Base-by-base conservation (phyloP, 805 yeast genomes). In the Teunomyces stri region DNA sequence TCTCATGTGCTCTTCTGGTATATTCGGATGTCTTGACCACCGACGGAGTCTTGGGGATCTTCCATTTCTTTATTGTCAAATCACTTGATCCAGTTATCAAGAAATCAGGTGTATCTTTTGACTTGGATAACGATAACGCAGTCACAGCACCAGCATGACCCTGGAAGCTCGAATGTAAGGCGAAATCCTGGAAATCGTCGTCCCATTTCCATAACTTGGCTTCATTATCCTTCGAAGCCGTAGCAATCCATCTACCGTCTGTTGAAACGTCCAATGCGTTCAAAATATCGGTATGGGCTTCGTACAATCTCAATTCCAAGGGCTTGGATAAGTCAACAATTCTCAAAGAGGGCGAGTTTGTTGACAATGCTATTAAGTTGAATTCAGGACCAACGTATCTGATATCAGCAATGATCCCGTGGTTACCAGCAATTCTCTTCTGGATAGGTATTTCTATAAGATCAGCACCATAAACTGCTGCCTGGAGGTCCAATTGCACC, bases 1-100 rank as follows among this genome's bases (percentile, higher is more conserved):
- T 94, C 46, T 94, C 98, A 64, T 94, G 99, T 1, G 97, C 98
- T 60, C 91, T 82, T 73, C 97, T 82, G 0, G 99, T 94, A 65
- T 85, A 94, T 46, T 84, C 89, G 2, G 97, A 87, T 2, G 75
- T 70, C 56, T 76, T 81, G 5, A 87, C 75, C 3, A 56, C 30
- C 44, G 51, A 30, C 47, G 58, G 57, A 1, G 52, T 50, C n/a
- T 66, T 69, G 4, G 91, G 89, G 25, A 90, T 78, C 39, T 74
- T 75, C 97, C 97, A 90, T 63, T 84, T 85, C 62, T 90, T 90
- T 31, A 90, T 76, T 0, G 97, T 90, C 56, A 88, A 74, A 64
- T 90, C 97, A 52, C 80, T 82, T 0, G 96, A 84, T 0, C 91
- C 96, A 2, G 95, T 87, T n/a, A 91, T 67, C 33, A 89, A 56